Evolutionary conservation across 257 asterid species (phyloP).

Genomic region (Capsicum baccatum): DNA sequence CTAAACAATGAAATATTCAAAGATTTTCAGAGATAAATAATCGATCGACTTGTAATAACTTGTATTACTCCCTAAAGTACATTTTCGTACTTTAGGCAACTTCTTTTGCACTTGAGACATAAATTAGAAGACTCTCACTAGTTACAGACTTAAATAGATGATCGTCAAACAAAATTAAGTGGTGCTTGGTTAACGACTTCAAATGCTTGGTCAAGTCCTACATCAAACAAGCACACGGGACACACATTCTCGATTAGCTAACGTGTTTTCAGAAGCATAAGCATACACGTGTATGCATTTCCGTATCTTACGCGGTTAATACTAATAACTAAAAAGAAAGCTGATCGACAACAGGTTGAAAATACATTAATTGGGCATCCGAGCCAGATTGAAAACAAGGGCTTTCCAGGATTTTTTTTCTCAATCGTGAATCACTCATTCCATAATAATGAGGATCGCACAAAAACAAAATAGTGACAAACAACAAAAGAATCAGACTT

Average conservation of each 20-base stretch:
- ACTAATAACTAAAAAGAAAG: neutral
- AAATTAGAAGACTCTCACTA: too few relatives aligned
- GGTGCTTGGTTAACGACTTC: neutral
- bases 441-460: slow-evolving; percentile 8
- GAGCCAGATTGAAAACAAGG: neutral
- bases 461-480: slow-evolving; percentile 3
- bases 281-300: neutral
- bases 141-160: neutral
- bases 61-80: neutral
- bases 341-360: neutral
- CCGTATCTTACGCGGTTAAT: neutral
- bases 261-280: too few relatives aligned
- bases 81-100: neutral
- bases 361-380: neutral
- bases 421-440: neutral
- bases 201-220: neutral
- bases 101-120: too few relatives aligned
- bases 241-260: neutral
- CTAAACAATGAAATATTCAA: too few relatives aligned
- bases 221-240: neutral
- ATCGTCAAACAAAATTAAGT: neutral
- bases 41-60: neutral
- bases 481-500: slow-evolving; percentile 11
- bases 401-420: neutral
- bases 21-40: too few relatives aligned